Percentiles rank a stretch among this genome's conserved stretches.
phyloP scores from a whole-genome alignment of 352 stramenopile genomes.

The Pythium grandisporangium region DNA sequence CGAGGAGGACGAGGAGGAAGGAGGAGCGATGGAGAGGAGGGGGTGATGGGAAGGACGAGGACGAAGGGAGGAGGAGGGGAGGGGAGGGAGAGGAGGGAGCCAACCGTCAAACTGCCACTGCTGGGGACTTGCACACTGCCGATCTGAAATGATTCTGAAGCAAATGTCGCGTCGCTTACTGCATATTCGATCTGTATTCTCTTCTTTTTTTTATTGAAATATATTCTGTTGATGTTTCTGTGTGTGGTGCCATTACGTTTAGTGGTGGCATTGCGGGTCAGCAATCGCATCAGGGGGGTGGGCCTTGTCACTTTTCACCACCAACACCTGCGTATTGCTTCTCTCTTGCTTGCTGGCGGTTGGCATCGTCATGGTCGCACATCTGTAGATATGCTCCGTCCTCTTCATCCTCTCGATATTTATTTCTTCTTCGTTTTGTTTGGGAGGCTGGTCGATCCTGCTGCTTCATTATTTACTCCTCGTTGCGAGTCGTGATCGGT shows the following conservation, averaged over 20 bases:
- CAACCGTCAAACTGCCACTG: background rate
- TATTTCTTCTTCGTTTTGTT: too few species aligned
- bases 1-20: too few species aligned
- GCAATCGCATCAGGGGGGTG: background rate
- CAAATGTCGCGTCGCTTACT: background rate
- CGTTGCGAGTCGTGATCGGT: too few species aligned
- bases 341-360: too few species aligned
- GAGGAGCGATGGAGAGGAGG: too few species aligned
- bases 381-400: too few species aligned
- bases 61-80: background rate
- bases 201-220: background rate
- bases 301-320: background rate
- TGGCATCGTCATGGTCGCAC: too few species aligned
- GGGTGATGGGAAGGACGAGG: background rate
- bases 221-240: background rate
- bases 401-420: too few species aligned
- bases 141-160: background rate
- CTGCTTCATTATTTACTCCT: too few species aligned
- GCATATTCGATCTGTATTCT: background rate
- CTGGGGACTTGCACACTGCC: conserved; percentile 1
- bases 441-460: too few species aligned
- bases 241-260: background rate
- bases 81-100: background rate
- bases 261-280: background rate
- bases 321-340: background rate